Evolutionary conservation across 140 eudicot species (phyloP).

Genomic region (Bidens hawaiensis): DNA sequence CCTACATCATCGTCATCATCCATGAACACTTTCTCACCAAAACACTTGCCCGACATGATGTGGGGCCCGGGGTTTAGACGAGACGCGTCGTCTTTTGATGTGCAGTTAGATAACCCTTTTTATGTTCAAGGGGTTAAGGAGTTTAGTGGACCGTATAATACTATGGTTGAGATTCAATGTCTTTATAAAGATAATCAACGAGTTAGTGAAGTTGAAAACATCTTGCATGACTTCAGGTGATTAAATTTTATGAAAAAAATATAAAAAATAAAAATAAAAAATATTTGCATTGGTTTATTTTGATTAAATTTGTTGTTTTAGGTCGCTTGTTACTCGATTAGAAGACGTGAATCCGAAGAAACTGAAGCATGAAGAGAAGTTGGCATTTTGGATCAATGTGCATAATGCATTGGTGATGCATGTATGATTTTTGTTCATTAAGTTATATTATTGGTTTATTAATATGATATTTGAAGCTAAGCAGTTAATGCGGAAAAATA

Average conservation of each 20-base stretch:
- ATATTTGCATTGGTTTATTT: conserved; percentile 7
- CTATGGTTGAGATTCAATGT: conserved; percentile 82
- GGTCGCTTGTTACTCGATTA: conserved; percentile 77
- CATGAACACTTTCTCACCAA: conserved; percentile 74
- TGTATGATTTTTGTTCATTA: conserved; percentile 37
- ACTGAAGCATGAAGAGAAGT: conserved; percentile 76
- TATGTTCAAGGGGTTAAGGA: conserved; percentile 86
- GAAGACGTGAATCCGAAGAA: conserved; percentile 78
- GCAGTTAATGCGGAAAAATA: too few relatives aligned
- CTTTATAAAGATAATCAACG: conserved; percentile 70
- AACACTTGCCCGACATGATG: conserved; percentile 50
- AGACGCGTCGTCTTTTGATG: conserved; percentile 76
- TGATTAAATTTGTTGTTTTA: conserved; percentile 21
- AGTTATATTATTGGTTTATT: neutral
- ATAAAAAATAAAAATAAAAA: too few relatives aligned
- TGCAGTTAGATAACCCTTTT: conserved; percentile 83
- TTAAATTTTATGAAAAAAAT: too few relatives aligned
- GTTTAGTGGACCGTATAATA: conserved; percentile 95
- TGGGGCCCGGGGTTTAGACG: conserved; percentile 88
- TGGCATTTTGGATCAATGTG: conserved; percentile 94
- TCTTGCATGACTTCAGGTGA: conserved; percentile 77
- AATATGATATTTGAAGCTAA: neutral
- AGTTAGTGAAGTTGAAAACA: conserved; percentile 61
- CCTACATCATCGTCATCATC: conserved; percentile 87
- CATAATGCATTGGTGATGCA: conserved; percentile 98